A percentile compares a stretch with the other conserved stretches of the same genome.
These are phyloP conservation scores for Fragosphaeria purpurea DNA, from an alignment of 2,329 filamentous ascomycete genomes.

Conservation along the genomic window DNA sequence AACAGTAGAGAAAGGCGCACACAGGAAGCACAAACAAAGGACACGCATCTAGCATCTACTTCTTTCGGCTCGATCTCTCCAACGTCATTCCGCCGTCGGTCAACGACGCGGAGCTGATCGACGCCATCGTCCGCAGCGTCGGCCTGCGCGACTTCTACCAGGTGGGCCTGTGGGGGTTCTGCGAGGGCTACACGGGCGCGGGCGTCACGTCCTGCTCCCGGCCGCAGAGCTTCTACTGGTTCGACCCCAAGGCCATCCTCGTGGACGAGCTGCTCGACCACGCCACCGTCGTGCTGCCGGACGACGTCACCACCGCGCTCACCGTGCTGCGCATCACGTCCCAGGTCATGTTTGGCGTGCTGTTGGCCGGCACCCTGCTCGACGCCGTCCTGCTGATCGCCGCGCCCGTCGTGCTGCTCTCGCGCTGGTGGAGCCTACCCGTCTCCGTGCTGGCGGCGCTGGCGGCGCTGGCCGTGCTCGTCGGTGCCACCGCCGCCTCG, in stretches of 20 bases:
- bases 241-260: constrained; percentile 79
- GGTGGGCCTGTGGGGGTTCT: constrained; percentile 85
- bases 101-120: constrained; percentile 66
- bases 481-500: constrained; percentile 66
- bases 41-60: constrained; percentile 59
- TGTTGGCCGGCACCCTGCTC: constrained; percentile 61
- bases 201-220: constrained; percentile 68
- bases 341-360: constrained; percentile 82
- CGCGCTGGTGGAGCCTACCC: constrained; percentile 53
- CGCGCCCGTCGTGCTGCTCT: constrained; percentile 43
- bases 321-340: constrained; percentile 64
- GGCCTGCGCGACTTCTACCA: constrained; percentile 93
- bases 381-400: constrained; percentile 63
- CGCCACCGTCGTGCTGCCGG: constrained; percentile 72
- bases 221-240: constrained; percentile 69
- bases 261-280: constrained; percentile 70
- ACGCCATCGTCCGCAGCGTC: constrained; percentile 75
- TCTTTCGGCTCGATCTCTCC: constrained; percentile 74
- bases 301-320: constrained; percentile 62
- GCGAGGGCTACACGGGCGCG: constrained; percentile 69
- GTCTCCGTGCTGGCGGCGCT: constrained; percentile 59
- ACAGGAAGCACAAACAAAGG: constrained; percentile 63
- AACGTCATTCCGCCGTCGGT: constrained; percentile 68
- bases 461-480: constrained; percentile 53
- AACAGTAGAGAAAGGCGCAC: constrained; percentile 3